Evolutionary conservation across 257 asterid genomes (phyloP), one percentile per base, ranked within the genome.

Genomic region (Solanum sparsipilum): DNA sequence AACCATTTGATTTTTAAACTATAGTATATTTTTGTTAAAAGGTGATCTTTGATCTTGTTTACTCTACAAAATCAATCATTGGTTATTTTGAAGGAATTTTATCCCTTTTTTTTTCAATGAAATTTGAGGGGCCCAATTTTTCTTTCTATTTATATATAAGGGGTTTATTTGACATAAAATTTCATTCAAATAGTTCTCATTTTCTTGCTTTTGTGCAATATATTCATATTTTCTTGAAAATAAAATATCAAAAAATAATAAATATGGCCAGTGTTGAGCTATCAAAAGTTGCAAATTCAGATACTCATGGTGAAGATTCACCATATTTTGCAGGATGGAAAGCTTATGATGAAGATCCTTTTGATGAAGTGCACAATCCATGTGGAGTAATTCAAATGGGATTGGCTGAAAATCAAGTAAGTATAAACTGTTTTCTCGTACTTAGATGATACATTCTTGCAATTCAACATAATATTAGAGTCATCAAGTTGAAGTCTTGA

Each of bases 321-420:
- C 98, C 99, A 1, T 96, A 96, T 44, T 96, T 96, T 89, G 98
- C 98, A 23, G 99, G 99, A 12, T 96, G 99, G 99, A 96, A 94
- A 90, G 98, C 99, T 1, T 96, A 95, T 35, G 98, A 96, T 85
- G 95, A 95, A 46, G 76, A 96, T 88, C 98, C 98, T 41, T 96
- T 94, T 79, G 89, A 96, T 85, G 95, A 93, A 87, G 1, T 75
- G 0, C 29, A 34, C 25, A 96, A 96, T 67, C 97, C 99, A 13
- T 81, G 87, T 9, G 99, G 99, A 21, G 98, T 96, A 68, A 93
- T 96, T 29, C 99, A 96, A 71, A 96, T 96, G 99, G 99, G 99
- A 20, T 92, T 96, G 72, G 98, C 99, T 15, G 98, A 95, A 90
- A 96, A 95, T 87, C 98, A 95, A 90, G 98, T 95, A 87, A 91